Percentiles rank a stretch among this genome's conserved stretches.
Conservation (phyloP, 768 basidiomycete species). For the Clitopilus hobsonii region DNA sequence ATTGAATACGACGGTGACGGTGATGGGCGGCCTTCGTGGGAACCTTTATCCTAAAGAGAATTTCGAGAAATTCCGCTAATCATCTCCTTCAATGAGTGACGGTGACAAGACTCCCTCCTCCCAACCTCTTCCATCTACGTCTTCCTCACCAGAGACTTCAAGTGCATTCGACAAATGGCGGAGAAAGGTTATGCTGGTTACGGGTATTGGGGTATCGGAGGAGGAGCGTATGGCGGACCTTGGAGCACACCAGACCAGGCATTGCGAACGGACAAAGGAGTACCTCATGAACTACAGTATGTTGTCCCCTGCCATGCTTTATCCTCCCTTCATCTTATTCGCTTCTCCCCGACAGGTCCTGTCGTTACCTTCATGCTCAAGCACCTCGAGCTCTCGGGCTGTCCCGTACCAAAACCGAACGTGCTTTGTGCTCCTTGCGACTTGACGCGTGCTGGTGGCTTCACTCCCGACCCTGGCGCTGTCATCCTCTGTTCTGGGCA, state of each 20-base stretch:
- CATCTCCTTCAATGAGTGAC: constrained; percentile 12
- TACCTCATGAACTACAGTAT: constrained; percentile 67
- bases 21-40: constrained; percentile 6
- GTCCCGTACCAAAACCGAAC: constrained; percentile 64
- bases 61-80: background rate
- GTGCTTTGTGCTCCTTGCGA: constrained; percentile 87
- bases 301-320: constrained; percentile 22
- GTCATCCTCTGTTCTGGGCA: constrained; percentile 84
- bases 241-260: constrained; percentile 26
- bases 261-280: constrained; percentile 68
- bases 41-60: constrained; percentile 14
- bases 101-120: constrained; percentile 16
- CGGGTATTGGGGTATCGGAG: constrained; percentile 43
- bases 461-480: constrained; percentile 70
- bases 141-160: constrained; percentile 16
- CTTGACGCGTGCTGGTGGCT: constrained; percentile 69
- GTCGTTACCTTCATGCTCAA: constrained; percentile 87
- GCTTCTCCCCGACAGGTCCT: constrained; percentile 53
- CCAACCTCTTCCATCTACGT: constrained; percentile 6
- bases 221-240: constrained; percentile 41
- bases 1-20: background rate
- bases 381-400: constrained; percentile 76
- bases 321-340: constrained; percentile 7
- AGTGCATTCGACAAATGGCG: constrained; percentile 47
- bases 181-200: constrained; percentile 39